Conservation (phyloP, 2,329 filamentous ascomycete genomes). For the Aspergillus jensenii region DNA sequence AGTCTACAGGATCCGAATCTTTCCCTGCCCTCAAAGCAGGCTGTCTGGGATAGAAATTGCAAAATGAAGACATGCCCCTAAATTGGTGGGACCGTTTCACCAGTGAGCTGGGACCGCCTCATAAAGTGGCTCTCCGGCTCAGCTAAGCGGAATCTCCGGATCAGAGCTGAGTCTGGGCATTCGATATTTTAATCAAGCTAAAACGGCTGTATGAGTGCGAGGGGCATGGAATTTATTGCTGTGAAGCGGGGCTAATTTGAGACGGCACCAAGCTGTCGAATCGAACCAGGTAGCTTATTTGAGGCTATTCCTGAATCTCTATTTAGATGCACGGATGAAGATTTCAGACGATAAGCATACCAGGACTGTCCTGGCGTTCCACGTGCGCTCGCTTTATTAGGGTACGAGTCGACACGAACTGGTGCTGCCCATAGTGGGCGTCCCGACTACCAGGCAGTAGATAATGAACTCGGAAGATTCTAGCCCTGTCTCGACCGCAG, state of each 20-base stretch:
- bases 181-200: neutral
- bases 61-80: neutral
- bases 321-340: neutral
- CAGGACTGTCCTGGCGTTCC: neutral
- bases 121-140: neutral
- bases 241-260: neutral
- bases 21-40: neutral
- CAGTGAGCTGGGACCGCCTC: neutral
- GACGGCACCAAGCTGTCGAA: neutral
- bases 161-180: neutral
- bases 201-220: neutral
- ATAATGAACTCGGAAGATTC: too few relatives aligned
- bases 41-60: slow-evolving; percentile 3
- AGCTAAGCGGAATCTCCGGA: neutral
- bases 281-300: neutral
- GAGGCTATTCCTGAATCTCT: neutral
- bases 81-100: slow-evolving; percentile 6
- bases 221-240: neutral
- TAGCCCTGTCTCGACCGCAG: neutral
- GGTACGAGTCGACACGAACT: too few relatives aligned
- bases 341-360: neutral
- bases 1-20: neutral
- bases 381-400: too few relatives aligned
- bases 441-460: too few relatives aligned
- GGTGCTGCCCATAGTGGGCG: too few relatives aligned